Conservation (phyloP, 768 basidiomycete species). For the Pleurotus giganteus region DNA sequence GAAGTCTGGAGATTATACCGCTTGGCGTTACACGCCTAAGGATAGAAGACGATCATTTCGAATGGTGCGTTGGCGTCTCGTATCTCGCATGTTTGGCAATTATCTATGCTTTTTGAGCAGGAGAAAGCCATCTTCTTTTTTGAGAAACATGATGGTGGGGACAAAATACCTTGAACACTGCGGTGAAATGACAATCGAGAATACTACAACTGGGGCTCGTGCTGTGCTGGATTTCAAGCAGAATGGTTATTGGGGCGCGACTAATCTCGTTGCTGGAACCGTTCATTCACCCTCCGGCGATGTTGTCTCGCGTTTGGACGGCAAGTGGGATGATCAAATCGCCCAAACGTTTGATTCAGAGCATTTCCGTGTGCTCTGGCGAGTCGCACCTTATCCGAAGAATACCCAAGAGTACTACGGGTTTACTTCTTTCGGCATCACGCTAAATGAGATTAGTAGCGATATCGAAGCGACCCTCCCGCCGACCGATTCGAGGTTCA, state of each 20-base stretch:
- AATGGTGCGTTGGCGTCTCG: slow-evolving; percentile 52
- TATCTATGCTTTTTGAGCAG: slow-evolving; percentile 32
- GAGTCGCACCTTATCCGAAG: slow-evolving; percentile 69
- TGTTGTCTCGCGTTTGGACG: slow-evolving; percentile 65
- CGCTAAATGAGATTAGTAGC: slow-evolving; percentile 75
- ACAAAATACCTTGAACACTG: slow-evolving; percentile 88
- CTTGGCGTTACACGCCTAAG: slow-evolving; percentile 66
- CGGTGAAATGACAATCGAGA: slow-evolving; percentile 76
- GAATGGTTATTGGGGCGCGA: slow-evolving; percentile 78
- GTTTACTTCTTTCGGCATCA: slow-evolving; percentile 77
- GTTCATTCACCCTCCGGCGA: slow-evolving; percentile 55
- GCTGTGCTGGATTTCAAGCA: slow-evolving; percentile 86
- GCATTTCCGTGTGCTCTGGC: slow-evolving; percentile 77
- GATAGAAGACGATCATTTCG: slow-evolving; percentile 65
- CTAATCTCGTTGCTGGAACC: slow-evolving; percentile 67
- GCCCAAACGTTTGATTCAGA: slow-evolving; percentile 65
- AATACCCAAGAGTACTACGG: slow-evolving; percentile 74
- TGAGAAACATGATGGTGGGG: slow-evolving; percentile 87
- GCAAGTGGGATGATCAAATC: slow-evolving; percentile 87
- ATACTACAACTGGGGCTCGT: slow-evolving; percentile 48
- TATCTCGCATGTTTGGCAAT: slow-evolving; percentile 1
- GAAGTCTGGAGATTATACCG: slow-evolving; percentile 85
- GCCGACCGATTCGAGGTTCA: slow-evolving; percentile 76
- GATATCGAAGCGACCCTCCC: slow-evolving; percentile 66
- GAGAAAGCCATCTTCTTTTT: slow-evolving; percentile 86